phyloP scores from a whole-genome alignment of 768 basidiomycete genomes.

The Trametes sanguinea region DNA sequence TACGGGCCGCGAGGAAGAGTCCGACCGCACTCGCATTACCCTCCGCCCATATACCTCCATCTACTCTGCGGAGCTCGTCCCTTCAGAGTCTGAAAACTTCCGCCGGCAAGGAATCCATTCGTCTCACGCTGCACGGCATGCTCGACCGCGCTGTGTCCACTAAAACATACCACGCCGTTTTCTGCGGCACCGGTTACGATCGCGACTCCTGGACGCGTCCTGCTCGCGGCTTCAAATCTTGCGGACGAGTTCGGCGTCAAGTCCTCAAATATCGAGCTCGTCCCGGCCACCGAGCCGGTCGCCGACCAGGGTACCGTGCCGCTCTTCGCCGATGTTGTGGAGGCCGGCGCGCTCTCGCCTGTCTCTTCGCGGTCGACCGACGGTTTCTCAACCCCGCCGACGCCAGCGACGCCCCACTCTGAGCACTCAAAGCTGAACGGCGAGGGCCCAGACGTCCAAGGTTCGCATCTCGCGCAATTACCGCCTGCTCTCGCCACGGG shows the following conservation, averaged over 20 bases:
- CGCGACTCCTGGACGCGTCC: slow-evolving; percentile 46
- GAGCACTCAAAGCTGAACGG: slow-evolving; percentile 11
- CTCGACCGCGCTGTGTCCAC: slow-evolving; percentile 37
- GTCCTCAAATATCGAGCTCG: slow-evolving; percentile 12
- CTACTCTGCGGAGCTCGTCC: slow-evolving; percentile 33
- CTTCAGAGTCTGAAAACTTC: background rate
- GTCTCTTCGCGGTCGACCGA: slow-evolving; percentile 16
- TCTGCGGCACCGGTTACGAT: slow-evolving; percentile 59
- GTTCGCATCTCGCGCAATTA: slow-evolving; percentile 24
- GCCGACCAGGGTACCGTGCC: background rate
- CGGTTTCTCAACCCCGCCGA: slow-evolving; percentile 21
- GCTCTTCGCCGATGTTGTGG: slow-evolving; percentile 18
- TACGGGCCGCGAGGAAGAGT: slow-evolving; percentile 21
- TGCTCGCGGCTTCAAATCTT: slow-evolving; percentile 43
- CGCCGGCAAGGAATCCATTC: slow-evolving; percentile 25
- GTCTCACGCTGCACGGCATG: slow-evolving; percentile 38
- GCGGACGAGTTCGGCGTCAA: slow-evolving; percentile 41
- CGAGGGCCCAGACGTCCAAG: slow-evolving; percentile 9
- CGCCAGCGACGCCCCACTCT: slow-evolving; percentile 19
- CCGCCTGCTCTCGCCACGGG: slow-evolving; percentile 19
- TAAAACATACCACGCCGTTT: slow-evolving; percentile 45
- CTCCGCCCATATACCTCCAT: slow-evolving; percentile 43
- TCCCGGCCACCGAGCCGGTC: slow-evolving; percentile 8
- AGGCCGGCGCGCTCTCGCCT: slow-evolving; percentile 7
- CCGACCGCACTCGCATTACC: slow-evolving; percentile 32